These are phyloP conservation scores for Perkinsus chesapeaki DNA, from an alignment of 169 alveolate species.

Conservation along the genomic window DNA sequence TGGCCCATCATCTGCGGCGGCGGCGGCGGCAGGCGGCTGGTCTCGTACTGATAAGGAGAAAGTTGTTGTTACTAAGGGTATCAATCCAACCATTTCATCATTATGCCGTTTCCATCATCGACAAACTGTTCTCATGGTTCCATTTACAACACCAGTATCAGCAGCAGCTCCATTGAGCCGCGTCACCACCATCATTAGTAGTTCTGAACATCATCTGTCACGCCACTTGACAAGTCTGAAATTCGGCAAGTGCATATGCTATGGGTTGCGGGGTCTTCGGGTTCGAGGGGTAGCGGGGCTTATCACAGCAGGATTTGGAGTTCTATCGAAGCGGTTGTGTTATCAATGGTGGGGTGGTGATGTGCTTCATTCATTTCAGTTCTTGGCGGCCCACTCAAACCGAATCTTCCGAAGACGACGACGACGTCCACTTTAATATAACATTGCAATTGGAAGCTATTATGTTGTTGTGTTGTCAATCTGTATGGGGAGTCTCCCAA, in stretches of 20 bases:
- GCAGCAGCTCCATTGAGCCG: not conserved
- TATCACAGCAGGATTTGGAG: too few species aligned
- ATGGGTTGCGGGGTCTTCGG: not conserved
- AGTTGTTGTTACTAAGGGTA: not conserved
- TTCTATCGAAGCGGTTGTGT: too few species aligned
- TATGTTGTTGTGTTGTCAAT: not conserved
- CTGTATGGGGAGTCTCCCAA: too few species aligned
- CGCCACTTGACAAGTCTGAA: too few species aligned
- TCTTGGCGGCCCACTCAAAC: constrained; percentile 1
- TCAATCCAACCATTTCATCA: not conserved
- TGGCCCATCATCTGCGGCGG: too few species aligned
- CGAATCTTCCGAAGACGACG: not conserved
- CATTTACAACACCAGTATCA: too few species aligned
- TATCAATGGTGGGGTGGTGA: not conserved
- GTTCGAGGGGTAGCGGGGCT: too few species aligned
- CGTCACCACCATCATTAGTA: not conserved
- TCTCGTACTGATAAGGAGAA: not conserved
- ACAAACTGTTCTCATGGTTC: not conserved
- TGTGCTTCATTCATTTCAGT: not conserved
- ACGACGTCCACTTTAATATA: not conserved
- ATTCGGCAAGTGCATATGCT: not conserved
- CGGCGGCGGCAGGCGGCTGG: not conserved
- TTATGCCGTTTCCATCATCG: not conserved
- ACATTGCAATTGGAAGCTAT: not conserved
- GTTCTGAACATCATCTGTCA: too few species aligned